Evolutionary conservation across 2,329 filamentous ascomycete species (phyloP).

Genomic region (Claviceps pazoutovae): DNA sequence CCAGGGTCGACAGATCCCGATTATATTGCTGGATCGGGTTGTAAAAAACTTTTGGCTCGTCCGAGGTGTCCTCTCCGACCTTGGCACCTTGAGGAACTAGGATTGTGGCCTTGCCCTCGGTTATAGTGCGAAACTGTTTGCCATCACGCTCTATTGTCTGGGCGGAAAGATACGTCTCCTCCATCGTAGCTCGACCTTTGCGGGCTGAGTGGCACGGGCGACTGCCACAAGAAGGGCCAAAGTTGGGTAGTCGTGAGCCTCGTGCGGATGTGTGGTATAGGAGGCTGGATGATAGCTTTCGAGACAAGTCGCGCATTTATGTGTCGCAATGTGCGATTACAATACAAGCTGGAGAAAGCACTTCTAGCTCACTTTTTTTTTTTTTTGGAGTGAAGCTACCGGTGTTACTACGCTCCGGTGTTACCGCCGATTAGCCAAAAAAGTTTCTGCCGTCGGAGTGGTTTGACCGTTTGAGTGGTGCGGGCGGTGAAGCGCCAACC

Average conservation of each 20-base stretch:
- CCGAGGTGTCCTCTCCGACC: conserved; percentile 37
- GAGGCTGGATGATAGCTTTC: not conserved
- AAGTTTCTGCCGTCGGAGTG: too few relatives aligned
- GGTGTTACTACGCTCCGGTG: not conserved
- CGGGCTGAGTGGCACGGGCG: not conserved
- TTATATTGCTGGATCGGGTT: conserved; percentile 99
- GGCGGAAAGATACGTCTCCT: conserved; percentile 6
- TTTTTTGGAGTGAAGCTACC: not conserved
- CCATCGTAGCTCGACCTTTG: conserved; percentile 7
- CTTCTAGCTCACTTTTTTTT: not conserved
- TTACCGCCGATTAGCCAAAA: not conserved
- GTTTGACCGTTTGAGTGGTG: not conserved
- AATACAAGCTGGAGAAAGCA: not conserved
- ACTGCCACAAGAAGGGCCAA: conserved; percentile 2
- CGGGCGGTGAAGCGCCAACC: conserved; percentile 10
- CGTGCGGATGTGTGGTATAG: not conserved
- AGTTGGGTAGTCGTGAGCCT: not conserved
- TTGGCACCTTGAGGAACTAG: conserved; percentile 34
- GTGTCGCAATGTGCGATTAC: not conserved
- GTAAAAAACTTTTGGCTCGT: conserved; percentile 80
- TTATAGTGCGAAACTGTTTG: conserved; percentile 36
- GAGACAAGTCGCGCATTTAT: not conserved
- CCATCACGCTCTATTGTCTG: conserved; percentile 24
- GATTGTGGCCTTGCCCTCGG: conserved; percentile 44
- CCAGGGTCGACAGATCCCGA: conserved; percentile 82